Percentiles rank a stretch among this genome's conserved stretches.
phyloP scores from a whole-genome alignment of 352 stramenopile species.

The Phytophthora niederhauseri region DNA sequence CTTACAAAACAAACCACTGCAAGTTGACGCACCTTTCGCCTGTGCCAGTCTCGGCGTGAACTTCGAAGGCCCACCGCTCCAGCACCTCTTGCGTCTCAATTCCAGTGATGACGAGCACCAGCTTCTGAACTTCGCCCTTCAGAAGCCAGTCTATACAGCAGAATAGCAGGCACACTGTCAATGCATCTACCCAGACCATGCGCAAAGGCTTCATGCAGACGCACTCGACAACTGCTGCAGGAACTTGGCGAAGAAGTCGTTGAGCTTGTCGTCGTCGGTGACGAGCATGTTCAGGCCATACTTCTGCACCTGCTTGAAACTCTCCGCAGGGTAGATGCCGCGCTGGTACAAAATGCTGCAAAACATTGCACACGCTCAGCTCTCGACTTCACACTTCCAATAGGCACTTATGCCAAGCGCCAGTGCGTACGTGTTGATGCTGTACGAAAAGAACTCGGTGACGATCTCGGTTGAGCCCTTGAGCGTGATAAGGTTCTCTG shows the following conservation, averaged over 20 bases:
- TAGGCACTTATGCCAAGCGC: conserved; percentile 4
- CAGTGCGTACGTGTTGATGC: conserved; percentile 95
- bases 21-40: conserved; percentile 38
- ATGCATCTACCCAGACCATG: background rate
- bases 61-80: conserved; percentile 99
- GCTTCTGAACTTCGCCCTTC: conserved; percentile 95
- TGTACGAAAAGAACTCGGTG: conserved; percentile 99
- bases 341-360: conserved; percentile 93
- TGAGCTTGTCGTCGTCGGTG: conserved; percentile 96
- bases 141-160: conserved; percentile 91
- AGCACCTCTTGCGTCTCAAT: conserved; percentile 97
- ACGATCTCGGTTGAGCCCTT: conserved; percentile 99
- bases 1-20: background rate
- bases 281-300: conserved; percentile 99
- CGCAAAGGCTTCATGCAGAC: conserved; percentile 6
- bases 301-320: conserved; percentile 97
- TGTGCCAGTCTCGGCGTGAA: conserved; percentile 74
- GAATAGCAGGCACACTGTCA: background rate
- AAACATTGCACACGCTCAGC: conserved; percentile 11
- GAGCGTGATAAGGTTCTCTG: conserved; percentile 97
- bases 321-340: conserved; percentile 99
- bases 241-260: conserved; percentile 96
- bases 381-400: background rate
- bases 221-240: conserved; percentile 90
- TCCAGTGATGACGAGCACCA: conserved; percentile 98